phyloP scores from a whole-genome alignment of 2,329 filamentous ascomycete genomes.

The Metarhizium sp. region DNA sequence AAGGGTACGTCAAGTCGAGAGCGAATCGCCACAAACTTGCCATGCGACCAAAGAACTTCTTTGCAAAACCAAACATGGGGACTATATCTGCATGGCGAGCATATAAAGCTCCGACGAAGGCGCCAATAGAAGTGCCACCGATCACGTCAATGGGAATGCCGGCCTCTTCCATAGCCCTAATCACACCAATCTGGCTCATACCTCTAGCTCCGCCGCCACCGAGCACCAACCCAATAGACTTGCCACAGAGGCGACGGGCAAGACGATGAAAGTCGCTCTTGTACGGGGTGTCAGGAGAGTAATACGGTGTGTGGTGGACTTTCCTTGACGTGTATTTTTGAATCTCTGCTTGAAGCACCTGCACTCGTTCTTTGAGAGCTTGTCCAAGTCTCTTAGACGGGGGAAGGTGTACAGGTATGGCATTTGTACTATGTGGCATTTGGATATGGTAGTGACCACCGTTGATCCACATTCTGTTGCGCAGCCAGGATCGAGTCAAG shows the following conservation, averaged over 20 bases:
- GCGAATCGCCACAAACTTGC: constrained; percentile 98
- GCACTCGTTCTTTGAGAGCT: constrained; percentile 83
- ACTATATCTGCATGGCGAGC: constrained; percentile 94
- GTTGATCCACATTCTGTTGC: constrained; percentile 94
- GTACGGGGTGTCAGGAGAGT: constrained; percentile 83
- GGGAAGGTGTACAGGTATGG: constrained; percentile 62
- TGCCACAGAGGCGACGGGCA: constrained; percentile 81
- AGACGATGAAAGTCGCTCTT: constrained; percentile 96
- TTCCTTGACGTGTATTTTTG: constrained; percentile 96
- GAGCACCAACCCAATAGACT: constrained; percentile 87
- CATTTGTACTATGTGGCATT: constrained; percentile 74
- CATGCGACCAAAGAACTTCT: constrained; percentile 98
- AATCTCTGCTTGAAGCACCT: constrained; percentile 91
- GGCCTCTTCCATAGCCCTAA: constrained; percentile 88
- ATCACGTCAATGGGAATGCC: constrained; percentile 94
- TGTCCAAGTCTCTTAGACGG: constrained; percentile 72
- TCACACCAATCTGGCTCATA: constrained; percentile 87
- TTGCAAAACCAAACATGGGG: constrained; percentile 90
- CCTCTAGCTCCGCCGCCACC: constrained; percentile 89
- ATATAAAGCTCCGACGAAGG: constrained; percentile 91
- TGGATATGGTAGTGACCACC: constrained; percentile 96
- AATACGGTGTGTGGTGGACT: constrained; percentile 79
- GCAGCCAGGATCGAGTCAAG: constrained; percentile 79
- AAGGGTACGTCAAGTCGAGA: constrained; percentile 89
- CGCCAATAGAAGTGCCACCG: constrained; percentile 90